A percentile compares a stretch with the other conserved stretches of the same genome.
phyloP scores from a whole-genome alignment of 257 asterid species.

The Knoxia roxburghii region DNA sequence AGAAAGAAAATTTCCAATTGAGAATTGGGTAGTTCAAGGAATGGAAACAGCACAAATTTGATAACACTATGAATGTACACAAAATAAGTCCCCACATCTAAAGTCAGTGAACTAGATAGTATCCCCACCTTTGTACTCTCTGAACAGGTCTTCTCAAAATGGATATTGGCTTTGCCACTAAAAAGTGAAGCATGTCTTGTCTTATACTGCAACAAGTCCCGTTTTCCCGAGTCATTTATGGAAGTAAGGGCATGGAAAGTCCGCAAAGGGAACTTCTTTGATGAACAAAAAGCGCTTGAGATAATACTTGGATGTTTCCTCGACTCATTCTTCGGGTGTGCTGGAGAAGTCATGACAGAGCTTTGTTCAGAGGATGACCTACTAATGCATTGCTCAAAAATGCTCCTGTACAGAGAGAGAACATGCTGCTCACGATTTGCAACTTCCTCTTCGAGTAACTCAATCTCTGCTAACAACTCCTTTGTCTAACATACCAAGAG shows the following conservation, averaged over 20 bases:
- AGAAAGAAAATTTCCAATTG: not conserved
- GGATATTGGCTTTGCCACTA: conserved; percentile 31
- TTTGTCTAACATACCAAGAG: conserved; percentile 36
- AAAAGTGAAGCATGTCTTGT: conserved; percentile 42
- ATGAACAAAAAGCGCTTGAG: conserved; percentile 55
- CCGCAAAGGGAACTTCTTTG: conserved; percentile 48
- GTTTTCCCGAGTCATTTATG: conserved; percentile 37
- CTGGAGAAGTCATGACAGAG: conserved; percentile 50
- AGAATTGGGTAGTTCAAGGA: not conserved
- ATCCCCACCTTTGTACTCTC: conserved; percentile 31
- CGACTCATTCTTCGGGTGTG: conserved; percentile 40
- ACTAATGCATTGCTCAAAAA: conserved; percentile 50
- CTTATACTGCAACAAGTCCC: conserved; percentile 34
- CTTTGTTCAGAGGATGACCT: conserved; percentile 47
- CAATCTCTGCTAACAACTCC: conserved; percentile 52
- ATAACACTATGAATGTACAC: conserved; percentile 4
- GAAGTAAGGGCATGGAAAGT: conserved; percentile 46
- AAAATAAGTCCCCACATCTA: not conserved
- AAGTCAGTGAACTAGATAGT: not conserved
- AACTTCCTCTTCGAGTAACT: conserved; percentile 59
- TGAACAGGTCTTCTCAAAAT: conserved; percentile 30
- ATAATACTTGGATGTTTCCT: conserved; percentile 64
- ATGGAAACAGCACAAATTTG: conserved; percentile 10
- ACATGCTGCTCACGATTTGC: conserved; percentile 56
- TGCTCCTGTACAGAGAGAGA: conserved; percentile 46